phyloP scores from a whole-genome alignment of 139 green algal species.

The Coccomyxa sp. region DNA sequence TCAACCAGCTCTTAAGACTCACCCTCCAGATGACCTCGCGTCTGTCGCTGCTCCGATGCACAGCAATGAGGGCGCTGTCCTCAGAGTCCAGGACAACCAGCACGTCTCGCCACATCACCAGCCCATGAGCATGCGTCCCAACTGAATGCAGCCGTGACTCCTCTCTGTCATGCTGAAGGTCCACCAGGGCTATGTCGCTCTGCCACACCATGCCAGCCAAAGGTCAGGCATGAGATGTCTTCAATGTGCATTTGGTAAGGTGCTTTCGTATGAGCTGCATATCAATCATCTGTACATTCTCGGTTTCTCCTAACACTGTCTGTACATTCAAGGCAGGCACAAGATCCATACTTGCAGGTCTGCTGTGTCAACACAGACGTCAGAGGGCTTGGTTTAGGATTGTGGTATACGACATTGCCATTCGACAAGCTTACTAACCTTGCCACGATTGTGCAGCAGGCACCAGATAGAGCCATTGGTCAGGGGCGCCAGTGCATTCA shows the following conservation, averaged over 20 bases:
- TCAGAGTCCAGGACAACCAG: constrained; percentile 64
- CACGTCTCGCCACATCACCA: constrained; percentile 38
- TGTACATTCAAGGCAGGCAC: background rate
- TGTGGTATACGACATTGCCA: too few species aligned
- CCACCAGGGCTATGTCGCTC: constrained; percentile 40
- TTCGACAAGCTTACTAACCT: constrained; percentile 21
- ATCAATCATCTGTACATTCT: background rate
- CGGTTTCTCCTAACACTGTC: background rate
- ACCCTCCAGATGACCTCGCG: constrained; percentile 24
- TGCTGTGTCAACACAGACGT: too few species aligned
- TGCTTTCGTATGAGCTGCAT: too few species aligned
- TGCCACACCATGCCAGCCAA: constrained; percentile 18
- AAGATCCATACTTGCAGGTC: background rate
- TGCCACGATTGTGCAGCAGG: constrained; percentile 73
- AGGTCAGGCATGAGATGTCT: too few species aligned
- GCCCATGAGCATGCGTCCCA: constrained; percentile 54
- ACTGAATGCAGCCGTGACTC: constrained; percentile 29
- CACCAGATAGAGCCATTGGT: constrained; percentile 48
- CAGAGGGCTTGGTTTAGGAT: too few species aligned
- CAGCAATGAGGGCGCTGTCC: constrained; percentile 26
- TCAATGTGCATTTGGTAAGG: too few species aligned
- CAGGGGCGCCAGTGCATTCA: constrained; percentile 69
- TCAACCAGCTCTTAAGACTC: too few species aligned
- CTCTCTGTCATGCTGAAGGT: constrained; percentile 25
- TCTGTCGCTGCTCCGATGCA: constrained; percentile 20